Evolutionary conservation across 768 basidiomycete genomes (phyloP), one percentile per base, ranked within the genome.

Genomic region (Candolleomyces efflorescens): DNA sequence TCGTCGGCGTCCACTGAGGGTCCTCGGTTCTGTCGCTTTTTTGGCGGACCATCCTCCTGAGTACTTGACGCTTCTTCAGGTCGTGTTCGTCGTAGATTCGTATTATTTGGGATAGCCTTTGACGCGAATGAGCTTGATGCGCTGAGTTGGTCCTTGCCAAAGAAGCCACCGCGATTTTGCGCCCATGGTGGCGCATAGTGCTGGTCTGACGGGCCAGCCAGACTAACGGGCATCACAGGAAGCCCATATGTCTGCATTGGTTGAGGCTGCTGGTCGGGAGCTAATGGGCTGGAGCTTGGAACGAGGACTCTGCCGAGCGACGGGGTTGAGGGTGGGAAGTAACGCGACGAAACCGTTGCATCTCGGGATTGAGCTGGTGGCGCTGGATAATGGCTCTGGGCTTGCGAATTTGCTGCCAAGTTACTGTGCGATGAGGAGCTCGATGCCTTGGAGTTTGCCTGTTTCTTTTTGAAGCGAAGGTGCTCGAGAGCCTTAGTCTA

Each of bases 301-400:
- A 90, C 89, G 54, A 92, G 83, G 52, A 92, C 71, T 55, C 73
- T 82, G 67, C 82, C 83, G 45, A 76, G 73, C 26, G 80, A 68
- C 10, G 80, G 73, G 7, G 84, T 63, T 59, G 78, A 65, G 69
- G 69, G 43, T 65, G 78, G 64, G 75, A 79, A 80, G 80, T 84
- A 89, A 59, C 82, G 83, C 56, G 86, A 84, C 70, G 80, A 66
- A 39, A 82, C 71, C n/a, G 86, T 87, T 45, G 81, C 88, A 76
- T 92, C 90, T 64, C 89, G 82, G 59, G 88, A 89, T 75, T 92
- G 90, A 38, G 80, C 47, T 7, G 86, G 86, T 58, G 79, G 84
- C 59, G 67, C 62, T 52, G 65, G 61, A 60, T 70, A 75, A 46
- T 67, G 48, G 50, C 64, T 51, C 60, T 58, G 63, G 55, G 62